Evolutionary conservation across 805 yeast species (phyloP), one percentile per base, ranked within the genome.

Genomic region (Isabelozyma heimii): DNA sequence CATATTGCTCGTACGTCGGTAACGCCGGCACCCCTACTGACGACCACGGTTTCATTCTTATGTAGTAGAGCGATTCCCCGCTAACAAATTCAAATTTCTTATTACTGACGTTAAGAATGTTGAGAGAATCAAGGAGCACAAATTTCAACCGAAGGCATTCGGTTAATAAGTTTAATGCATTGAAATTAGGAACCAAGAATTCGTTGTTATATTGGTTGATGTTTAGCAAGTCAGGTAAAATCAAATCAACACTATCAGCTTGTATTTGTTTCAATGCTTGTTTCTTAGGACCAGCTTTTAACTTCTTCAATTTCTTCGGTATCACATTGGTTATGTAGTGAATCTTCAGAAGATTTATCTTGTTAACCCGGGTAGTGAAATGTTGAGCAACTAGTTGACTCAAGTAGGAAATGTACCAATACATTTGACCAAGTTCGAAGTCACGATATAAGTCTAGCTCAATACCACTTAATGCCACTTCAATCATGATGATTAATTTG

Each of bases 41-140:
- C 17, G 85, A 80, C 70, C 87, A 89, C 4, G 94, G 83, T 62
- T 89, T 90, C 79, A 89, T 77, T 55, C 96, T 79, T 42, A 90
- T 68, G 9, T 61, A 53, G 46, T 55, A 70, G 16, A 69, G 50
- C 39, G 50, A 49, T 45, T 69, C 67, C 9, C 26, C 37, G 43
- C 27, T 35, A 57, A 51, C 10, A 54, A 47, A 5, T 66, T 57
- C 10, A 57, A 45, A 51, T 54, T 48, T 61, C 61, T 51, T 54
- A 54, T 49, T 52, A 70, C 49, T 59, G 75, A 54, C 47, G 53
- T 46, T 55, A 17, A 61, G 46, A 14, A 63, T 39, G 4, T 52
- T 52, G 9, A 63, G 50, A 12, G 57, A 48, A 10, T 63, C 54
- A 15, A 65, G 47, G 8, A 59, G 47, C 7, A 59, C 48, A 26